Conservation (phyloP, 75 land plant species). For the Larix kaempferi region DNA sequence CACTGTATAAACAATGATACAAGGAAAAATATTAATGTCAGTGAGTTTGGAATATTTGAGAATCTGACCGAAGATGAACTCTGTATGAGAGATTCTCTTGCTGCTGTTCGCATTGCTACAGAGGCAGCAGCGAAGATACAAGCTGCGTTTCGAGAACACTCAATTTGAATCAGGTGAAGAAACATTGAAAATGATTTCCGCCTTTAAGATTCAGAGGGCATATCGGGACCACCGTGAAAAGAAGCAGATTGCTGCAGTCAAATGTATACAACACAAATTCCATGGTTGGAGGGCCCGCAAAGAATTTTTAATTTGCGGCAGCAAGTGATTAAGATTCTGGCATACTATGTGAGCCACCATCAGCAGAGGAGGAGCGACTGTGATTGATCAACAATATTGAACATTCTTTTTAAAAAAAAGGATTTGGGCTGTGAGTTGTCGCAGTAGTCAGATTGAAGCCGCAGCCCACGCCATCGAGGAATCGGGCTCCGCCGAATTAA, state of each 20-base stretch:
- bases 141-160: conserved; percentile 62
- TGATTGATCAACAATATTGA: no score
- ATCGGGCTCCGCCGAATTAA: no score
- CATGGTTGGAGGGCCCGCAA: conserved; percentile 68
- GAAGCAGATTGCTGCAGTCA: conserved; percentile 62
- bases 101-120: conserved; percentile 73
- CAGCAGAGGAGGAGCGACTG: no score
- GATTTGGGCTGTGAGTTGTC: no score
- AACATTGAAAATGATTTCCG: conserved; percentile 50
- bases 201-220: conserved; percentile 71
- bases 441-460: no score
- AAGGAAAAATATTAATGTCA: conserved; percentile 13
- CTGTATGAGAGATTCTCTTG: conserved; percentile 59
- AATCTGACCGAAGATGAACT: conserved; percentile 54
- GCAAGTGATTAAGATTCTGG: conserved; percentile 66
- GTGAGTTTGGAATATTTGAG: conserved; percentile 14
- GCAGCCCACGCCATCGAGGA: no score
- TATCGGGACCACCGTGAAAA: conserved; percentile 41
- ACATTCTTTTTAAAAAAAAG: no score
- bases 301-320: conserved; percentile 60
- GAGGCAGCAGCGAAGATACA: conserved; percentile 77
- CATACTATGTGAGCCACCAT: no score
- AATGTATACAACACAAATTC: conserved; percentile 54
- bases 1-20: conserved; percentile 22
- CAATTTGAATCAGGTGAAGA: conserved; percentile 33